Evolutionary conservation across 2,329 filamentous ascomycete species (phyloP).

Genomic region (Claviceps spartinae): DNA sequence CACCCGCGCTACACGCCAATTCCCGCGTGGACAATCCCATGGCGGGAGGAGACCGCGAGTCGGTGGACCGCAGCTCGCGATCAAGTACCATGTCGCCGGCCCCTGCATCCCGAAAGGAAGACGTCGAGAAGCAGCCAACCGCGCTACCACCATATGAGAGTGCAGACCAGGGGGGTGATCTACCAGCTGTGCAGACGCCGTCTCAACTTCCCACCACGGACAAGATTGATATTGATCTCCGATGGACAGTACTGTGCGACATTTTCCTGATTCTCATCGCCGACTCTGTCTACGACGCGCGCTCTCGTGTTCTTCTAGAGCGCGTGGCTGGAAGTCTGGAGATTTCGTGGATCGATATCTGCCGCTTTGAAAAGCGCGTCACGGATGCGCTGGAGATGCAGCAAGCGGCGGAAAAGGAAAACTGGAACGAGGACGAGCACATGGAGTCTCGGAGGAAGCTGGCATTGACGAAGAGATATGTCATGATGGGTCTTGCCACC

Average conservation of each 20-base stretch:
- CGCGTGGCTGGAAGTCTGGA: slow-evolving; percentile 67
- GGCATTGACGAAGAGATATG: slow-evolving; percentile 68
- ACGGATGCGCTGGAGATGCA: slow-evolving; percentile 98
- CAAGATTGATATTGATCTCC: slow-evolving; percentile 86
- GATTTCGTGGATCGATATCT: slow-evolving; percentile 84
- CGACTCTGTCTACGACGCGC: slow-evolving; percentile 85
- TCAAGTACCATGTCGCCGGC: slow-evolving; percentile 11
- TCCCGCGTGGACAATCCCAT: slow-evolving; percentile 86
- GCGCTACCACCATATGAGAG: slow-evolving; percentile 46
- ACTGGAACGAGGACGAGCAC: slow-evolving; percentile 94
- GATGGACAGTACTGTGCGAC: slow-evolving; percentile 95
- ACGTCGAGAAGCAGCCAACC: slow-evolving; percentile 35
- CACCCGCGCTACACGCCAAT: slow-evolving; percentile 79
- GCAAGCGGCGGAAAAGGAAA: slow-evolving; percentile 84
- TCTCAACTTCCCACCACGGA: slow-evolving; percentile 69
- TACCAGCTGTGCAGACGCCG: slow-evolving; percentile 68
- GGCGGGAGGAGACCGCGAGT: slow-evolving; percentile 32
- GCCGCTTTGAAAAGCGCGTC: slow-evolving; percentile 90
- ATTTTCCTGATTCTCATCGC: slow-evolving; percentile 90
- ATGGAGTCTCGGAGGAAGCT: slow-evolving; percentile 74
- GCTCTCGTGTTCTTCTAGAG: slow-evolving; percentile 75
- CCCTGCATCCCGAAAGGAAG: slow-evolving; percentile 16
- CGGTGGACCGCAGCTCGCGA: slow-evolving; percentile 8
- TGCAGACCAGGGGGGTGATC: slow-evolving; percentile 53
- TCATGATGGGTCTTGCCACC: slow-evolving; percentile 94